Base-by-base conservation (phyloP, 805 yeast genomes). In the Lipomyces sp. region DNA sequence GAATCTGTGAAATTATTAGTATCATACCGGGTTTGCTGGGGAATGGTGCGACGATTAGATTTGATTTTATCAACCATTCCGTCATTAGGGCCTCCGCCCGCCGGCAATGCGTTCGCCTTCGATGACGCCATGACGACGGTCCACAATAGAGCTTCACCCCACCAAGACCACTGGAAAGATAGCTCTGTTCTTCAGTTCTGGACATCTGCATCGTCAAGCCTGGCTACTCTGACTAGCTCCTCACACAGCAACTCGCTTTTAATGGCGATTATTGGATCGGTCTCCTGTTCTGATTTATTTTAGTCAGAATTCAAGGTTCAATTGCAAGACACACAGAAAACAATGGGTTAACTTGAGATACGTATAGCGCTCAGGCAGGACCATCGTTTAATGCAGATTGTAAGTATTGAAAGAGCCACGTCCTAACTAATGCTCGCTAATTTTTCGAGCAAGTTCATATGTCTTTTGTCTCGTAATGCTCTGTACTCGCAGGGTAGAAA, bases 191-290 rank as follows among this genome's bases (percentile, higher is more conserved):
- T 48, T 48, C 53, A 48, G 53, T 48, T 18, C 53, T 48, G 3
- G 3, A 48, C 53, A 48, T 48, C 53, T 48, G 53, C 53, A 48
- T 48, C 53, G 15, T 11, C 53, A 48, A 48, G 53, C 53, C 53
- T 48, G 10, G 53, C 53, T 48, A 48, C 53, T 48, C 53, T 48
- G 53, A 48, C 2, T 48, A 48, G 29, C 53, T 48, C 53, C 53
- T 48, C 53, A 48, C 15, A 48, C 3, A 11, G 39, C 53, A 48
- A 48, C 53, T 48, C 53, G 15, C 29, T 48, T 2, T 3, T 48
- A 48, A 48, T 48, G 53, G 53, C 53, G 53, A 2, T 48, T 48
- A 7, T 48, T 48, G 53, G 53, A 3, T 48, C 53, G 18, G 53
- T 48, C 18, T 48, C 53, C 53, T 2, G 53, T 3, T 11, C 53